Evolutionary conservation across 2,329 filamentous ascomycete genomes (phyloP), one percentile per base, ranked within the genome.

Genomic region (Penicillium sp.): DNA sequence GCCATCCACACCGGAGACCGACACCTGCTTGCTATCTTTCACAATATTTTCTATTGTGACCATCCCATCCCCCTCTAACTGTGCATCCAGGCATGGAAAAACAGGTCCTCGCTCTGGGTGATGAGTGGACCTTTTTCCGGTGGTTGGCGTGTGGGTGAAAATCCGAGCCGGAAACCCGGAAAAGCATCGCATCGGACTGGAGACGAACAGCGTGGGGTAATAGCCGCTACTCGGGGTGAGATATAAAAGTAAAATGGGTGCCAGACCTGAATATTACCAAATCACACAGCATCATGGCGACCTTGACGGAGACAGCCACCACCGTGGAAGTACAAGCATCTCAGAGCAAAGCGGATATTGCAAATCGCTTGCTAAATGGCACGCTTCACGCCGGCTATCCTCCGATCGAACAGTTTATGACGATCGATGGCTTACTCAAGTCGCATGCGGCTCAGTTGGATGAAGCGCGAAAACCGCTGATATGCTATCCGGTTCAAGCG

Each of bases 381-480:
- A 61, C 59, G 10, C 58, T 63, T 15, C 60, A 63, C 20, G 58
- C 60, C 4, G 43, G 49, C 9, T 62, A 60, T 49, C 58, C 60
- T 8, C 39, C 54, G 1, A 36, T 59, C 15, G 59, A 62, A 26
- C 34, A 54, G 7, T 63, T 62, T 20, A 45, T 43, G 37, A 63
- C 60, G 3, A 58, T 63, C 23, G 58, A 63, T 42, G 58, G 59
- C 9, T 41, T 63, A 3, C 46, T 63, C 7, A 59, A 46, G 17
- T 57, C 58, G 2, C 60, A 63, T 52, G 58, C 59, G 1, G 50
- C 51, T 24, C 53, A 63, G 13, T 40, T 51, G 5, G 54, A 62
- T 42, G 40, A 55, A 7, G 46, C 54, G 3, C 27, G 42, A 6
- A 40, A 30, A 13, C 60, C 59, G 15, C 46, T 63, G 10, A 50